Conservation (phyloP, 768 basidiomycete genomes). For the Mycena metata region DNA sequence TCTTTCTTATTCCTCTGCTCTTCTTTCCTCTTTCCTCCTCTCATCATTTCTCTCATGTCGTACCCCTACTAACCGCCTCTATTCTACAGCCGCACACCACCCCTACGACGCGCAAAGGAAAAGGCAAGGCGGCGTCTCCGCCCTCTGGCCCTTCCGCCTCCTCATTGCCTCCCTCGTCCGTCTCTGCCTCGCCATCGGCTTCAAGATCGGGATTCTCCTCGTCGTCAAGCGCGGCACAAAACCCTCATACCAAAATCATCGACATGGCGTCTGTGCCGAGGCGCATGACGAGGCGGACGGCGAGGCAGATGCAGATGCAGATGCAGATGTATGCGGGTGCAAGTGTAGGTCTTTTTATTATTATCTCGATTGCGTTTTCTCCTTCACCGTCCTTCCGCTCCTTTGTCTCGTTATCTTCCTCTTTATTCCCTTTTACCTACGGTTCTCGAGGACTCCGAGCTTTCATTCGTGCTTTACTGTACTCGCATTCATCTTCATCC, state of each 20-base stretch:
- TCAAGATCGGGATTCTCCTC: too few relatives aligned
- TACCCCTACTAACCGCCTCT: background rate
- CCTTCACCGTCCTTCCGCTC: background rate
- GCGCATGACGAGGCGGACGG: constrained; percentile 3
- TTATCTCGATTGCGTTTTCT: background rate
- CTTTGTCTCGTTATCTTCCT: too few relatives aligned
- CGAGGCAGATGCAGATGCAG: background rate
- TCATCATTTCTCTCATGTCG: background rate
- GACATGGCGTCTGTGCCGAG: background rate
- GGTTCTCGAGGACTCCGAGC: too few relatives aligned
- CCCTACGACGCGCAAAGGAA: constrained; percentile 21
- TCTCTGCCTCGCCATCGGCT: background rate
- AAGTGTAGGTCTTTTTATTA: background rate
- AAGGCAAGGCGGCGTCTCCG: constrained; percentile 26
- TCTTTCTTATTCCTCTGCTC: background rate
- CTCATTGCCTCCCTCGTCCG: background rate
- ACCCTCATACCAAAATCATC: background rate
- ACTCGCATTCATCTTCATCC: too few relatives aligned
- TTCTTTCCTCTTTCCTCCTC: background rate
- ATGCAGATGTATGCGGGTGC: background rate
- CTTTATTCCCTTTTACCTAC: too few relatives aligned
- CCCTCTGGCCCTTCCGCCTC: background rate
- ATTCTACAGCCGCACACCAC: background rate
- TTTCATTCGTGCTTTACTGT: too few relatives aligned
- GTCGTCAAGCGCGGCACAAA: background rate